Evolutionary conservation across 139 green algal genomes (phyloP).

Genomic region (Pleodorina starrii): DNA sequence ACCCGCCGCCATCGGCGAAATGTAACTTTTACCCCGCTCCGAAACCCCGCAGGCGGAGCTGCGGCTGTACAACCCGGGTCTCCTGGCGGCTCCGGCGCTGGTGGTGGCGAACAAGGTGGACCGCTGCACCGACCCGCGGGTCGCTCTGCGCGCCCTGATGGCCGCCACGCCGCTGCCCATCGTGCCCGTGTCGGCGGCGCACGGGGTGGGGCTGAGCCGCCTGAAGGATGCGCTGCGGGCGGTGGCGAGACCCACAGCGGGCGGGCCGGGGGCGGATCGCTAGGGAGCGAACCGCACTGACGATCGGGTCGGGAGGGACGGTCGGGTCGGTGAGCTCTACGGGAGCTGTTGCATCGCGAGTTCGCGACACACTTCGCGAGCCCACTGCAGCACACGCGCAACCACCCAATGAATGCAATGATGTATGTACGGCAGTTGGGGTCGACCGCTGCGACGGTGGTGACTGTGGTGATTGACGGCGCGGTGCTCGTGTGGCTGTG

Average conservation of each 20-base stretch:
- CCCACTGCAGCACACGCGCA: not conserved
- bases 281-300: not conserved
- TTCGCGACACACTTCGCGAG: not conserved
- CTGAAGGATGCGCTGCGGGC: slow-evolving; percentile 42
- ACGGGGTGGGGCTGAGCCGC: slow-evolving; percentile 35
- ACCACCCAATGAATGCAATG: not conserved
- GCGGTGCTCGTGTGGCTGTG: too few relatives aligned
- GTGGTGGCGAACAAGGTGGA: slow-evolving; percentile 84
- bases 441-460: too few relatives aligned
- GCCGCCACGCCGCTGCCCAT: slow-evolving; percentile 55
- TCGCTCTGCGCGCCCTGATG: slow-evolving; percentile 39
- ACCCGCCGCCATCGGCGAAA: not conserved
- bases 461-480: too few relatives aligned
- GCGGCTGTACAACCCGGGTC: slow-evolving; percentile 52
- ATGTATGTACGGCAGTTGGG: not conserved
- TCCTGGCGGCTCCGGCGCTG: slow-evolving; percentile 62
- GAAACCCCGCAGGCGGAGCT: slow-evolving; percentile 67
- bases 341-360: not conserved
- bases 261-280: not conserved
- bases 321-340: not conserved
- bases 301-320: not conserved
- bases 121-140: slow-evolving; percentile 39
- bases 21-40: not conserved
- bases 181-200: slow-evolving; percentile 57
- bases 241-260: not conserved